Percentiles rank a stretch among this genome's conserved stretches.
phyloP scores from a whole-genome alignment of 495 filamentous ascomycete genomes.

The Penicillium coffeae region DNA sequence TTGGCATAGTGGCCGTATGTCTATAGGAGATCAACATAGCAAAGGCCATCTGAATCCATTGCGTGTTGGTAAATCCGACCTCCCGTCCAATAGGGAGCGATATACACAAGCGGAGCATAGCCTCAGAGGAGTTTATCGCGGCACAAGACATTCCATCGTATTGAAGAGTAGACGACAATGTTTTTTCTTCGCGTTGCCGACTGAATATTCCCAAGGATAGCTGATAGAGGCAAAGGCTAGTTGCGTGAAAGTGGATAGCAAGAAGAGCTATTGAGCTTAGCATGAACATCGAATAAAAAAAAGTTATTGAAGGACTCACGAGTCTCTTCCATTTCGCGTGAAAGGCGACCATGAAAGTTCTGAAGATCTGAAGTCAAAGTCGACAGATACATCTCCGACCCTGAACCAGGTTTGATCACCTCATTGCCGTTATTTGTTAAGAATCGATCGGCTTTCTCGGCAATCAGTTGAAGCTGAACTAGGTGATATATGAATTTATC shows the following conservation, averaged over 20 bases:
- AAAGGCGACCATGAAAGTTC: constrained; percentile 11
- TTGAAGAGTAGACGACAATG: neutral
- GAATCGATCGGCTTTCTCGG: constrained; percentile 23
- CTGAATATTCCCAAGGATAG: constrained; percentile 9
- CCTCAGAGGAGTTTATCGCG: constrained; percentile 9
- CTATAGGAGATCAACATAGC: constrained; percentile 16
- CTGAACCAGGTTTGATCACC: constrained; percentile 13
- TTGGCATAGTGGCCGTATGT: constrained; percentile 3
- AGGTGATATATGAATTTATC: constrained; percentile 20
- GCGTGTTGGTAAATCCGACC: constrained; percentile 19
- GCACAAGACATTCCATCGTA: constrained; percentile 7
- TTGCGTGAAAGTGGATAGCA: constrained; percentile 20
- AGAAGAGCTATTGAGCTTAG: constrained; percentile 10
- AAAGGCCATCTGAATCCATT: constrained; percentile 26
- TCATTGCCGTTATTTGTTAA: constrained; percentile 10
- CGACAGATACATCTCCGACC: constrained; percentile 17
- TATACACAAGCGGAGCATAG: constrained; percentile 12
- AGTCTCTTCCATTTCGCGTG: constrained; percentile 11
- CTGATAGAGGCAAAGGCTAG: constrained; percentile 21
- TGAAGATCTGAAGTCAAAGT: constrained; percentile 20
- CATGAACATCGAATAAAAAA: neutral
- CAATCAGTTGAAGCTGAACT: constrained; percentile 21
- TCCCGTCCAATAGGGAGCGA: constrained; percentile 13
- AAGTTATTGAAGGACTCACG: constrained; percentile 8
- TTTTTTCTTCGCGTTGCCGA: neutral